Percentiles rank a stretch among this genome's conserved stretches.
Evolutionary conservation across 2,329 filamentous ascomycete species (phyloP).

Genomic region (Fusarium redolens): DNA sequence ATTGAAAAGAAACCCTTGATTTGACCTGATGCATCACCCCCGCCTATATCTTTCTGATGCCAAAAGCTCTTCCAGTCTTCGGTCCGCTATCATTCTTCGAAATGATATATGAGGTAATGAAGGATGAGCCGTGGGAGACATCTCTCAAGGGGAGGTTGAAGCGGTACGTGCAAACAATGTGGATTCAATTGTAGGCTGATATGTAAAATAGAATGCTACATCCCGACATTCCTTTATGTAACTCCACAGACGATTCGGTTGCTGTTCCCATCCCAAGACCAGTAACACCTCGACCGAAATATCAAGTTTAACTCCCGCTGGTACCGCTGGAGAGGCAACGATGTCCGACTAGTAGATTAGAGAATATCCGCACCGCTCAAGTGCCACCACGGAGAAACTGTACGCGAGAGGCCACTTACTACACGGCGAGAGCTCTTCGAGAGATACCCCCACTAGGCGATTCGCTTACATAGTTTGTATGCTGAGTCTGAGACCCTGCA

Average conservation of each 20-base stretch:
- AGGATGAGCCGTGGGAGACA: neutral
- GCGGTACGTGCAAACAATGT: neutral
- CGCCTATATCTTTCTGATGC: neutral
- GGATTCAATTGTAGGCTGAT: neutral
- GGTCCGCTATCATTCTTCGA: neutral
- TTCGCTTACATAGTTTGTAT: neutral
- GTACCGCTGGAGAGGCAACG: neutral
- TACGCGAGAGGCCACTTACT: neutral
- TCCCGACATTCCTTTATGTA: neutral
- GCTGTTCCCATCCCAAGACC: neutral
- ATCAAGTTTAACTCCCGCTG: neutral
- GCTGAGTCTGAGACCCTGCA: neutral
- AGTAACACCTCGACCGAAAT: neutral
- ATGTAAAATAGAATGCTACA: neutral
- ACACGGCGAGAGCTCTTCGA: neutral
- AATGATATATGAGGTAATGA: neutral
- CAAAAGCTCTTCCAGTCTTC: neutral
- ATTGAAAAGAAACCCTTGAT: too few relatives aligned
- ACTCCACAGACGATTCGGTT: neutral
- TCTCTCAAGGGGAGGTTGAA: neutral
- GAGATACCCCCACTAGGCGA: neutral
- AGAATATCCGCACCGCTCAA: neutral
- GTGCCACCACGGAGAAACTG: neutral
- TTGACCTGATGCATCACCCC: too few relatives aligned
- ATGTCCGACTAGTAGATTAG: neutral